Percentiles rank a stretch among this genome's conserved stretches.
phyloP scores from a whole-genome alignment of 2,329 filamentous ascomycete species.

The Cytospora paraplurivora region DNA sequence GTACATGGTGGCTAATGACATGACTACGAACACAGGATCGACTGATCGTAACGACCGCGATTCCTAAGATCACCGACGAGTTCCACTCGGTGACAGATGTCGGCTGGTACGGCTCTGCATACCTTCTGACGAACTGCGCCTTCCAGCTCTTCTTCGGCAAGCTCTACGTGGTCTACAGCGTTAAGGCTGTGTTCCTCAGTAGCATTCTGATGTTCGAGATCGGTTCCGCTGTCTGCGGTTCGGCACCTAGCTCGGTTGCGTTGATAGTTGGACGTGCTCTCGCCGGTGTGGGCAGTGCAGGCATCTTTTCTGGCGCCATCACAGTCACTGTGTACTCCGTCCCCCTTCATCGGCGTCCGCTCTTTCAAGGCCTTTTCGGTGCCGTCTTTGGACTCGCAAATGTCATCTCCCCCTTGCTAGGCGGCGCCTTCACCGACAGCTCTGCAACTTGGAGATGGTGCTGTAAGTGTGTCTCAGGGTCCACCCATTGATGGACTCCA shows the following conservation, averaged over 20 bases:
- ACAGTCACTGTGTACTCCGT: conserved; percentile 14
- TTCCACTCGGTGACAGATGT: conserved; percentile 35
- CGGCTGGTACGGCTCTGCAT: conserved; percentile 34
- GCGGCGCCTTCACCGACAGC: conserved; percentile 32
- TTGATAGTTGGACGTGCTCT: conserved; percentile 36
- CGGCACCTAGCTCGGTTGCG: conserved; percentile 33
- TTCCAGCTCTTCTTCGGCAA: conserved; percentile 34
- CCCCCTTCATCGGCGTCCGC: not conserved
- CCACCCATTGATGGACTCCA: not conserved
- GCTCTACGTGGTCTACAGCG: conserved; percentile 32
- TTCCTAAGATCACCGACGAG: conserved; percentile 32
- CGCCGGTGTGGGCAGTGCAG: conserved; percentile 32
- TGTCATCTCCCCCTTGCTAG: conserved; percentile 31
- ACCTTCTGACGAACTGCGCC: conserved; percentile 31
- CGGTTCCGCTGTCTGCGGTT: conserved; percentile 34
- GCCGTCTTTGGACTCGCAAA: conserved; percentile 13
- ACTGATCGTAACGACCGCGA: conserved; percentile 27
- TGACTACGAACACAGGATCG: not conserved
- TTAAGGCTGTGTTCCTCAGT: conserved; percentile 27
- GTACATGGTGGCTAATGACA: too few relatives aligned
- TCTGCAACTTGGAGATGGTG: conserved; percentile 34
- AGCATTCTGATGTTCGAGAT: conserved; percentile 27
- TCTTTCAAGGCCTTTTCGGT: conserved; percentile 10
- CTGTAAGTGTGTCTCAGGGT: conserved; percentile 5
- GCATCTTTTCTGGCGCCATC: conserved; percentile 34